A percentile compares a stretch with the other conserved stretches of the same genome.
phyloP scores from a whole-genome alignment of 2,329 filamentous ascomycete genomes.

The Calonectria pseudoreteaudii region DNA sequence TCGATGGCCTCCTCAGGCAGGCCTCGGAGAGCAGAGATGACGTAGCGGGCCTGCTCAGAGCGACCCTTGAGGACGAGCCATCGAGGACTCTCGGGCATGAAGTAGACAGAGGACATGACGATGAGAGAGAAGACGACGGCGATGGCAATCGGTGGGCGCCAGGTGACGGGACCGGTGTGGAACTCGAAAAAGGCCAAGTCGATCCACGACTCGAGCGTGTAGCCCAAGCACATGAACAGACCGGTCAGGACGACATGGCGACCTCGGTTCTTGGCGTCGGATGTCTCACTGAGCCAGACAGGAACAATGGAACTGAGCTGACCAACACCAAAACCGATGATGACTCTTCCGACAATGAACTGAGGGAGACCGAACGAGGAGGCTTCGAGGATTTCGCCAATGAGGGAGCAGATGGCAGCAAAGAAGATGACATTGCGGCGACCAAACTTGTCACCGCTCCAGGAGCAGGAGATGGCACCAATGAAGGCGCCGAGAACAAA shows the following conservation, averaged over 20 bases:
- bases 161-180: conserved; percentile 42
- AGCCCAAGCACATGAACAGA: conserved; percentile 57
- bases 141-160: conserved; percentile 51
- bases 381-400: conserved; percentile 67
- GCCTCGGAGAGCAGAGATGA: conserved; percentile 53
- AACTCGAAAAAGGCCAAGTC: conserved; percentile 55
- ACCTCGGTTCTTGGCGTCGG: conserved; percentile 64
- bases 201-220: conserved; percentile 56
- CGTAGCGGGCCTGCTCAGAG: conserved; percentile 43
- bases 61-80: conserved; percentile 50
- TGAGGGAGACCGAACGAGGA: conserved; percentile 55
- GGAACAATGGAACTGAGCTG: conserved; percentile 63
- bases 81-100: conserved; percentile 49
- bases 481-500: conserved; percentile 69
- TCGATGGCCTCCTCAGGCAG: conserved; percentile 49
- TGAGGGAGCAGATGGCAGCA: conserved; percentile 60
- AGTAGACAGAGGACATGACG: conserved; percentile 47
- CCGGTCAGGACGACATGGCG: conserved; percentile 59
- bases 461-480: conserved; percentile 55
- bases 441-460: conserved; percentile 68
- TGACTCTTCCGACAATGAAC: conserved; percentile 57
- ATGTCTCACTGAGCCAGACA: conserved; percentile 64
- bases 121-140: conserved; percentile 45
- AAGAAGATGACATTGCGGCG: conserved; percentile 66
- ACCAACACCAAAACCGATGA: conserved; percentile 66